Base-by-base conservation (phyloP, 108 stramenopile genomes). In the Chaetoceros tenuissimus region DNA sequence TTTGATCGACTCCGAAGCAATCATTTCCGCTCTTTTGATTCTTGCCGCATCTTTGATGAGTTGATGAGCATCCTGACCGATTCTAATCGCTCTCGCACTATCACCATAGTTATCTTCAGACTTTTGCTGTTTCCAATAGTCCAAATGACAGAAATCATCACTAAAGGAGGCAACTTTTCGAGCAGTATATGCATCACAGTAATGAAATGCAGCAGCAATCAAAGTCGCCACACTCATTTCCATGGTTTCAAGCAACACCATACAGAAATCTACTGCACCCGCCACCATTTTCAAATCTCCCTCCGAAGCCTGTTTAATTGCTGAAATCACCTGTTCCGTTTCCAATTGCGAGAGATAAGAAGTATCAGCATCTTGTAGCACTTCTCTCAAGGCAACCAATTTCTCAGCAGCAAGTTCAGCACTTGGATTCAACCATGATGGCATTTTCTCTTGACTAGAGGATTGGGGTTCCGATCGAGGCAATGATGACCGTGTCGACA, bases 201-300 rank as follows among this genome's bases (percentile, higher is more conserved):
- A 85, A 53, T 89, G 87, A 72, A 81, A 82, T 2, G 78, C 79
- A 10, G 74, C 80, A 3, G 82, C 87, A 29, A 82, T 55, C 23
- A 89, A 48, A 1, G 82, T 77, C 26, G 75, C 53, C 23, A 83
- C 59, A 28, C 84, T 83, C 67, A 88, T 81, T 58, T 89, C 87
- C 69, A 89, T 74, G 3, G 79, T 76, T 61, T 89, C 82, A 52
- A 82, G 74, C 53, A 89, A 46, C 8, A 89, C 70, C 10, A 68
- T 55, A 58, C 79, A 82, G 62, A 89, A 89, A 45, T 82, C 83
- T 0, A 81, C 72, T 3, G 83, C 81, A n/a, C 87, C 84, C 0
- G 78, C 79, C 56, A 85, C 66, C 53, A 78, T 74, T 24, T 76
- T 68, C 2, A 46, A 30, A 62, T 85, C 71, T 3, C 68, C 71